Evolutionary conservation across 2,329 filamentous ascomycete genomes (phyloP), one percentile per base, ranked within the genome.

Genomic region (Truncatella angustata): DNA sequence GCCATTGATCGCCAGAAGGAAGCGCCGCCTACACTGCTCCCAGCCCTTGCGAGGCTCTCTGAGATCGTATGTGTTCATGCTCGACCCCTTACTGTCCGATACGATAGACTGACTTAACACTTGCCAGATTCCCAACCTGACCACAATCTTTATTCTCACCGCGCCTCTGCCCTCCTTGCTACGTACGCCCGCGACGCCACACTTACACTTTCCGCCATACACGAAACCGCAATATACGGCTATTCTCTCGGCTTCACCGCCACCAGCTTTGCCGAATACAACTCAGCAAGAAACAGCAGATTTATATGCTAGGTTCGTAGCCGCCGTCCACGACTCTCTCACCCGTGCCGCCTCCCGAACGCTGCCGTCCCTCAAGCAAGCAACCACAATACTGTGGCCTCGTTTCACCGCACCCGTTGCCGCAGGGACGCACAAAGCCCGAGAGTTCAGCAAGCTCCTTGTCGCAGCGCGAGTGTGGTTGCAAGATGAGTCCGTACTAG

Each of bases 1-100:
- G 90, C 85, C 10, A 86, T 97, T 52, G 93, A 97, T 67, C 82
- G 80, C 56, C 89, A 96, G 67, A 80, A 87, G 62, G 93, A 97
- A 64, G 84, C 88, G 5, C 84, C 88, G 5, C 79, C 84, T 3
- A 96, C 90, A 1, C 72, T 97, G 12, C 73, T 96, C 4, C 86
- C 92, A 28, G 91, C 90, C 11, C 72, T 99, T 56, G 90, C 88
- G 20, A 81, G 92, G 55, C 70, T 99, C 18, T 87, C 89, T 12
- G 91, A 97, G 68, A 80, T 87, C 55, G 90, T 94, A 73, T 61
- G 85, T 73, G 44, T 26, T 18, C 9, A 23, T 16, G 10, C 26
- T 50, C 6, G 7, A n/a, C 28, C 9, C 14, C 10, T 12, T 2
- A 3, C 28, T 20, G 12, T 16, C 18, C 26, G n/a, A 11, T 10